phyloP scores from a whole-genome alignment of 441 rosid species.

The Pelargonium myrrhifolium region DNA sequence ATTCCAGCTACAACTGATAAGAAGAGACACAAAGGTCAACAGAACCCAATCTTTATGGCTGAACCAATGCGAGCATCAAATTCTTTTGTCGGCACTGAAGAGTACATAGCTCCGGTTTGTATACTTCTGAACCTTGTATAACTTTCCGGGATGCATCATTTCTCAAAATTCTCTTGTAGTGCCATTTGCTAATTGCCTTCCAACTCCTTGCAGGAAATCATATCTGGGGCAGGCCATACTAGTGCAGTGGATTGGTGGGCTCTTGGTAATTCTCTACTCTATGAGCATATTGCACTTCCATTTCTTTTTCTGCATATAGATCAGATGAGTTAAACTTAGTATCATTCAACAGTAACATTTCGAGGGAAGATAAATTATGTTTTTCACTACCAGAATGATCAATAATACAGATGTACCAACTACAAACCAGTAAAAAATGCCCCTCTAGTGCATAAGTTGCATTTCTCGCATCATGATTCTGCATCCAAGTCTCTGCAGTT shows the following conservation, averaged over 20 bases:
- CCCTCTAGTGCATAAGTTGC: too few relatives aligned
- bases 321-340: too few relatives aligned
- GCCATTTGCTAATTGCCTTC: slow-evolving; percentile 6
- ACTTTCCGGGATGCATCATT: not conserved
- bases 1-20: slow-evolving; percentile 51
- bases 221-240: slow-evolving; percentile 79
- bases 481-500: too few relatives aligned
- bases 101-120: slow-evolving; percentile 92
- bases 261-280: slow-evolving; percentile 47
- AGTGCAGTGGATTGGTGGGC: slow-evolving; percentile 99
- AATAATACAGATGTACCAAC: too few relatives aligned
- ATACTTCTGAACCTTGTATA: not conserved
- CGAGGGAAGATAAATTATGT: too few relatives aligned
- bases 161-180: slow-evolving; percentile 4
- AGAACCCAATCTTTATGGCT: slow-evolving; percentile 75
- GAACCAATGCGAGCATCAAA: slow-evolving; percentile 97
- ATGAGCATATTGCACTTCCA: not conserved
- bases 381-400: too few relatives aligned
- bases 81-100: slow-evolving; percentile 98
- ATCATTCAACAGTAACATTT: too few relatives aligned
- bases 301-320: too few relatives aligned
- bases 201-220: slow-evolving; percentile 58
- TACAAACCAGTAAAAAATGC: too few relatives aligned
- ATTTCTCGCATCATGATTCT: too few relatives aligned
- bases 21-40: slow-evolving; percentile 50